These are phyloP conservation scores for Rhodotorula sphaerocarpa DNA, from an alignment of 768 basidiomycete genomes.

Conservation along the genomic window DNA sequence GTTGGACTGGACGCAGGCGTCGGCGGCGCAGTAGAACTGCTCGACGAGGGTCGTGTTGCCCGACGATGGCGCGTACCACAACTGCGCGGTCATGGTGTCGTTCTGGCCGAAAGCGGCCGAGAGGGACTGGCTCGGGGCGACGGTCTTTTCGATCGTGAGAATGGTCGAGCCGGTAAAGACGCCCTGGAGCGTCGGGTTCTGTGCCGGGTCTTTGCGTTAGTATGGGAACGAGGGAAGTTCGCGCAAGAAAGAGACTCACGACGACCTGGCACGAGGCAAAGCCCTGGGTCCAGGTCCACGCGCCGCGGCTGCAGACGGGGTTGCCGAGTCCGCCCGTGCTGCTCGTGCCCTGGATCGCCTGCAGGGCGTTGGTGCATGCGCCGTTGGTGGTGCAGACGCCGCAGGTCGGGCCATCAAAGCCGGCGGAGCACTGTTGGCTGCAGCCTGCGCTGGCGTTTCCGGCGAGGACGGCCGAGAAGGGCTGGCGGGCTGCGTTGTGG, in stretches of 20 bases:
- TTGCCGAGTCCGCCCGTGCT: background rate
- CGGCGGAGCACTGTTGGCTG: conserved; percentile 49
- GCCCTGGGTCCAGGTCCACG: conserved; percentile 66
- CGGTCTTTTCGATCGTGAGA: conserved; percentile 69
- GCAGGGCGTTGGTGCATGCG: conserved; percentile 61
- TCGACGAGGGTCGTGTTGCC: conserved; percentile 54
- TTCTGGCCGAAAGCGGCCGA: conserved; percentile 47
- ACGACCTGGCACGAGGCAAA: conserved; percentile 77
- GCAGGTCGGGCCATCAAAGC: conserved; percentile 62
- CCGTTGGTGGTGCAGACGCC: conserved; percentile 60
- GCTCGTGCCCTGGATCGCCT: too few species aligned
- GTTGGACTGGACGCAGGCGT: conserved; percentile 59
- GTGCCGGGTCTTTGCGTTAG: too few species aligned
- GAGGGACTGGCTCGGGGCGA: conserved; percentile 63
- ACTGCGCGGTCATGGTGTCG: conserved; percentile 47
- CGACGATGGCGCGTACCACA: conserved; percentile 26
- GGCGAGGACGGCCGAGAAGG: conserved; percentile 36
- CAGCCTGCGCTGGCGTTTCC: conserved; percentile 12
- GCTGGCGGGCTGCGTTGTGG: conserved; percentile 52
- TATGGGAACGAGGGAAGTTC: background rate
- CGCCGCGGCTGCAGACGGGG: conserved; percentile 61
- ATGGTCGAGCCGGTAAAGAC: conserved; percentile 63
- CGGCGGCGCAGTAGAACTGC: conserved; percentile 76
- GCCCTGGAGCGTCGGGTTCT: conserved; percentile 78
- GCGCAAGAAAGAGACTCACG: conserved; percentile 49